phyloP scores from a whole-genome alignment of 2,329 filamentous ascomycete genomes.

The Colletotrichum limetticola region DNA sequence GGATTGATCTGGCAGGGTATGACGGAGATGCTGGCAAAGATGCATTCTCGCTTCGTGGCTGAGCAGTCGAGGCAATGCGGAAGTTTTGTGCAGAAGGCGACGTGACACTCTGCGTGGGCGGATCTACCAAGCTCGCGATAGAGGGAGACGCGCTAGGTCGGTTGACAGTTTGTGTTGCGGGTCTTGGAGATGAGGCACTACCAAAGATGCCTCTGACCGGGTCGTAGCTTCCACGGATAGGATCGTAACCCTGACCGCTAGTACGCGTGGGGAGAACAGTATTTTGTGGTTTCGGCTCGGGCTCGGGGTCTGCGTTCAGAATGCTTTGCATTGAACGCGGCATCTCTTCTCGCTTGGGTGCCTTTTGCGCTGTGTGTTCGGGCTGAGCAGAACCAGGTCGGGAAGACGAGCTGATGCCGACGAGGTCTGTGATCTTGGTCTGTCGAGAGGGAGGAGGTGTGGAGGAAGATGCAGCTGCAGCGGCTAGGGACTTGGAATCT shows the following conservation, averaged over 20 bases:
- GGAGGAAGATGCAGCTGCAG: constrained; percentile 42
- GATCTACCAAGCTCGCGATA: constrained; percentile 90
- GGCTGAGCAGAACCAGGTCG: constrained; percentile 41
- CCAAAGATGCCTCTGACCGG: constrained; percentile 62
- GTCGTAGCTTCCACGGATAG: constrained; percentile 82
- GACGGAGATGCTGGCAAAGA: constrained; percentile 57
- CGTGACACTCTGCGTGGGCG: constrained; percentile 50
- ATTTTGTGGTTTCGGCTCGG: constrained; percentile 55
- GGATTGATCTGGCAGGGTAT: constrained; percentile 47
- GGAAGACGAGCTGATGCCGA: constrained; percentile 38
- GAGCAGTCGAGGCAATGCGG: constrained; percentile 39
- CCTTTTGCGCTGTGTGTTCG: constrained; percentile 53
- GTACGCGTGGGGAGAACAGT: constrained; percentile 63
- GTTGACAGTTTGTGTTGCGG: constrained; percentile 57
- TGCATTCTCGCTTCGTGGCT: constrained; percentile 47
- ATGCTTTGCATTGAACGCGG: constrained; percentile 66
- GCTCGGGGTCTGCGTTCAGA: constrained; percentile 62
- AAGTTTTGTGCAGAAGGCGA: constrained; percentile 46
- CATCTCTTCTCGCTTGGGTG: constrained; percentile 62
- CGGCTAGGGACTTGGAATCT: constrained; percentile 47
- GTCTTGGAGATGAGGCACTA: constrained; percentile 60
- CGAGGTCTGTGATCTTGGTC: constrained; percentile 53
- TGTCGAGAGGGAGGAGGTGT: constrained; percentile 43
- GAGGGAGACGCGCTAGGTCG: constrained; percentile 90
- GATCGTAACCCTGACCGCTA: constrained; percentile 88